These are phyloP conservation scores for Ogataea trehalophila DNA, from an alignment of 805 yeast genomes.

Conservation along the genomic window DNA sequence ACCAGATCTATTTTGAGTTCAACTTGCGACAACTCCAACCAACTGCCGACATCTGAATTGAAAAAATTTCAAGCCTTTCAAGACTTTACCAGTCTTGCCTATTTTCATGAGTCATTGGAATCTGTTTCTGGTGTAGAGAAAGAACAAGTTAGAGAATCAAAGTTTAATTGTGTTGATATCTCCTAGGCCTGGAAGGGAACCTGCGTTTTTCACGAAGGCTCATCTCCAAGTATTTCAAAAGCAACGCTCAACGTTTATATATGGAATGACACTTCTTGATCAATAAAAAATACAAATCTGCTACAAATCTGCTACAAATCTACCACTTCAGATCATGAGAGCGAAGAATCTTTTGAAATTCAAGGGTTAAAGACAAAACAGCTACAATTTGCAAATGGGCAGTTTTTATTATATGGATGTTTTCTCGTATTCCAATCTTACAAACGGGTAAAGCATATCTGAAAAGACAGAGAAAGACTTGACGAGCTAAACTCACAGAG, in stretches of 20 bases:
- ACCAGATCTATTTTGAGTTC: not conserved
- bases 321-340: not conserved
- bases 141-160: slow-evolving; percentile 4
- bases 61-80: not conserved
- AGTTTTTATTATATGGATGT: not conserved
- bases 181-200: slow-evolving; percentile 4
- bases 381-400: not conserved
- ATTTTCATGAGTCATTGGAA: slow-evolving; percentile 7
- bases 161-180: slow-evolving; percentile 8
- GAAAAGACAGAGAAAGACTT: not conserved
- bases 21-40: not conserved
- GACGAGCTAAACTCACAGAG: slow-evolving; percentile 12
- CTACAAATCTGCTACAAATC: no score
- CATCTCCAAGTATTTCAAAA: not conserved
- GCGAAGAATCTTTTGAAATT: not conserved
- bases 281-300: no score
- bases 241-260: no score
- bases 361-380: not conserved
- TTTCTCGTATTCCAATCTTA: not conserved
- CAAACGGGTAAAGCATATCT: slow-evolving; percentile 8
- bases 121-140: slow-evolving; percentile 3
- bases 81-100: not conserved
- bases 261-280: no score
- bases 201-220: not conserved
- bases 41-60: not conserved